Evolutionary conservation across 2,329 filamentous ascomycete species (phyloP).

Genomic region (Sporothrix phasma): DNA sequence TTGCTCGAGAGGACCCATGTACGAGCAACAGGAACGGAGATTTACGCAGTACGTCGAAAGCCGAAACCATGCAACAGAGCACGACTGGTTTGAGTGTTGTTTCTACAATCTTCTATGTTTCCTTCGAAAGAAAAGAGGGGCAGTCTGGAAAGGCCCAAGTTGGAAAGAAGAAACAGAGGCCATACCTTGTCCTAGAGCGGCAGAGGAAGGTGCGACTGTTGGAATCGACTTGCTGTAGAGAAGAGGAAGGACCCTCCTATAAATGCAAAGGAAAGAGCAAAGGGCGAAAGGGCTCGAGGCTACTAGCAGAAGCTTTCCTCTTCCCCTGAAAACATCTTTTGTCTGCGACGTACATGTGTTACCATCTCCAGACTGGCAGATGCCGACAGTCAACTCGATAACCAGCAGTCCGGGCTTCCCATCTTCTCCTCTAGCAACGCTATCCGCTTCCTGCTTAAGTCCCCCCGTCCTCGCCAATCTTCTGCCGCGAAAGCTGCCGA

Average conservation of each 20-base stretch:
- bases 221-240: too few relatives aligned
- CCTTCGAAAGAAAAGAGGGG: too few relatives aligned
- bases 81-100: background rate
- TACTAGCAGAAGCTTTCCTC: background rate
- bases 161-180: too few relatives aligned
- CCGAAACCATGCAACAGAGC: background rate
- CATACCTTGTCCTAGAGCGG: too few relatives aligned
- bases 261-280: background rate
- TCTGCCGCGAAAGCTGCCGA: background rate
- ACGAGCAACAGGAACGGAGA: too few relatives aligned
- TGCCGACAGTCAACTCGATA: background rate
- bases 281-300: too few relatives aligned
- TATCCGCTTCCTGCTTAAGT: background rate
- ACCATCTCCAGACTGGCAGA: background rate
- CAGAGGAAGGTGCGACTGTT: too few relatives aligned
- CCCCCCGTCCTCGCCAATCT: background rate
- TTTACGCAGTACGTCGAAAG: background rate
- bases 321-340: background rate
- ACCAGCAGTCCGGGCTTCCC: background rate
- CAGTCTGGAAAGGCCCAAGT: too few relatives aligned
- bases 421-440: background rate
- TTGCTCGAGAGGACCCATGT: too few relatives aligned
- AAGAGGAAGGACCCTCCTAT: too few relatives aligned
- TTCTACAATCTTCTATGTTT: too few relatives aligned
- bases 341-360: background rate